Evolutionary conservation across 306 rosid species (phyloP), one percentile per base, ranked within the genome.

Genomic region (Medicago lupulina): DNA sequence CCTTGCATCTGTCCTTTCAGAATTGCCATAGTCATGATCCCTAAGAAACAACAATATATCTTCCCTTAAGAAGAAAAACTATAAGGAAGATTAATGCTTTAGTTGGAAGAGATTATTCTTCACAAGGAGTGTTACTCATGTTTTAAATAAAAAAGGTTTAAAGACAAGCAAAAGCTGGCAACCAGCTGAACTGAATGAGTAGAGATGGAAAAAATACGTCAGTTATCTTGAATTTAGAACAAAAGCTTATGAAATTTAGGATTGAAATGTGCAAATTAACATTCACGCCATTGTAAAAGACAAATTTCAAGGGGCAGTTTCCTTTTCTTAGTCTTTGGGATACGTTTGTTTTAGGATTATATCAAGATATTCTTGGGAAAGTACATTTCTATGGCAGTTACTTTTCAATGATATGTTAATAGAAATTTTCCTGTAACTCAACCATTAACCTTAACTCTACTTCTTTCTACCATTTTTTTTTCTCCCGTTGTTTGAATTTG

Each of bases 1-100:
- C 60, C 84, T 46, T 75, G 85, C 69, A 83, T 88, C 70, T 88
- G 86, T 72, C 76, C 90, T 71, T 76, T 75, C 39, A 88, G 89
- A 84, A 91, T 84, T 49, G 76, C 62, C 76, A 82, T 23, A 67
- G 92, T 71, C 93, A 91, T 91, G 71, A 76, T 51, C 43, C 7
- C 9, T 39, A 70, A 34, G 41, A 76, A 34, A 62, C 49, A 74
- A 7, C 60, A 76, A 23, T 9, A 15, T 53, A 78, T 67, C 49
- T 21, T 21, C 63, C 17, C 5, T 14, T 8, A 38, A 38, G 69
- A 75, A 78, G 81, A 41, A 66, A 78, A 74, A 73, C 58, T 44
- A 11, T 15, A 43, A 17, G 36, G 53, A 51, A 67, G 71, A 14
- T 67, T 21, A n/a, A 63, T 23, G 25, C 67, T 43, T 69, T 15